Conservation (phyloP, 1,139 yeast species). For the Spathaspora sp. region DNA sequence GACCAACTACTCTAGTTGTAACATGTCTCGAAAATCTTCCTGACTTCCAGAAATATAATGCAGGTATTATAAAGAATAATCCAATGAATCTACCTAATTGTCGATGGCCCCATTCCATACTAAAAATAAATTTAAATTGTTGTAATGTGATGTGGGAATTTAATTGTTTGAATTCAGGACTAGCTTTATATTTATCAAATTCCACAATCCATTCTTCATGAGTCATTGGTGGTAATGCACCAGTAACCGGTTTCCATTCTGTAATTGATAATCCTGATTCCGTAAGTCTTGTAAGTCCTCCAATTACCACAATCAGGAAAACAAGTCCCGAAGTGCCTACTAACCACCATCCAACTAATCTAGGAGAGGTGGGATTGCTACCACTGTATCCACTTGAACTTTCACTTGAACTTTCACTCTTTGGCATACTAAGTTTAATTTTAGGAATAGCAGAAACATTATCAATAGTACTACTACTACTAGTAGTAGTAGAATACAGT, state of each 20-base stretch:
- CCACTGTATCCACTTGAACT: not conserved
- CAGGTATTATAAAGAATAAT: conserved; percentile 77
- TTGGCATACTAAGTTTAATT: not conserved
- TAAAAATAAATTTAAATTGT: conserved; percentile 91
- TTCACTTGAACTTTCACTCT: conserved; percentile 3
- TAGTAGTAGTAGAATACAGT: conserved; percentile 6
- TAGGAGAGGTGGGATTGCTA: conserved; percentile 31
- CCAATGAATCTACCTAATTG: conserved; percentile 92
- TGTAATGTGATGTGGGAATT: conserved; percentile 90
- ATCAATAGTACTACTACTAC: not conserved
- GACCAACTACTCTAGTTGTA: conserved; percentile 64
- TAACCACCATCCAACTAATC: conserved; percentile 81
- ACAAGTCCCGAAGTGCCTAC: conserved; percentile 88
- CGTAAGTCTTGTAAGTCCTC: conserved; percentile 92
- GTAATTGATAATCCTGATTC: conserved; percentile 96
- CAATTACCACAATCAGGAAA: conserved; percentile 93
- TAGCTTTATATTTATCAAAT: conserved; percentile 72
- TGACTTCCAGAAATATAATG: conserved; percentile 71
- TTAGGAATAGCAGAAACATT: conserved; percentile 1
- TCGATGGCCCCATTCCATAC: conserved; percentile 98
- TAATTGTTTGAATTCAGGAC: conserved; percentile 89
- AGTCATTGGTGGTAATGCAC: conserved; percentile 82
- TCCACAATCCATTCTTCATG: conserved; percentile 84
- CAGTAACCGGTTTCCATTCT: conserved; percentile 98
- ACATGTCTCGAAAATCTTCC: conserved; percentile 69